phyloP scores from a whole-genome alignment of 1,284 basidiomycete genomes.

The Malassezia slooffiae region DNA sequence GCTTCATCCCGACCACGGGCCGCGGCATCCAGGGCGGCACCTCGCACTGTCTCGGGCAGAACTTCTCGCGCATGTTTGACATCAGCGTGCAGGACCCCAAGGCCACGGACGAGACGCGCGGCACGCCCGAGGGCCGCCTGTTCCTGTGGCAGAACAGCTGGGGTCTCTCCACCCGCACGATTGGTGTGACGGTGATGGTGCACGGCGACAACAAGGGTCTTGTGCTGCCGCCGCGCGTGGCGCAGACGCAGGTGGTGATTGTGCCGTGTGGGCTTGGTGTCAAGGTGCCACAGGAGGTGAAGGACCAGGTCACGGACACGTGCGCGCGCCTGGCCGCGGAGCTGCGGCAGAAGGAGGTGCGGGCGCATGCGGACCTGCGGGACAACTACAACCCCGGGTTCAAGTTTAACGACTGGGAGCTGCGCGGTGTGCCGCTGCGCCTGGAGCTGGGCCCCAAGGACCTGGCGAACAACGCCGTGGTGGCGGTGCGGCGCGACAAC shows the following conservation, averaged over 20 bases:
- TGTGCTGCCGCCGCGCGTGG: conserved; percentile 87
- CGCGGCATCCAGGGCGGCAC: conserved; percentile 97
- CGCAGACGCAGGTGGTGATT: conserved; percentile 78
- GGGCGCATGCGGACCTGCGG: conserved; percentile 78
- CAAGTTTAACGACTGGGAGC: conserved; percentile 99
- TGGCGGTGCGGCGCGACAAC: conserved; percentile 79
- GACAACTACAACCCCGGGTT: conserved; percentile 95
- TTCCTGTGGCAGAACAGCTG: conserved; percentile 97
- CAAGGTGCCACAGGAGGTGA: conserved; percentile 47
- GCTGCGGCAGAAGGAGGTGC: conserved; percentile 57
- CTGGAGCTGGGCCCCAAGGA: conserved; percentile 94
- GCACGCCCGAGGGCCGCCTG: conserved; percentile 52
- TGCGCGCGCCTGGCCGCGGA: conserved; percentile 53
- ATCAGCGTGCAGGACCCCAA: conserved; percentile 77
- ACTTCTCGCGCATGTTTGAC: conserved; percentile 98
- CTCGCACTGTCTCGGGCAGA: conserved; percentile 93
- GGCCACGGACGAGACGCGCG: conserved; percentile 35
- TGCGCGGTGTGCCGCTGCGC: conserved; percentile 75
- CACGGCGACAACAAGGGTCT: conserved; percentile 97
- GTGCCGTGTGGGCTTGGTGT: conserved; percentile 80
- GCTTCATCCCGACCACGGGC: conserved; percentile 92
- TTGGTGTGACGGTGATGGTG: conserved; percentile 99
- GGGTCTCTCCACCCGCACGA: conserved; percentile 90
- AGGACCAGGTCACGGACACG: conserved; percentile 65
- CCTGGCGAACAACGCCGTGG: conserved; percentile 67